These are phyloP conservation scores for Nephelium lappaceum DNA, from an alignment of 345 rosid genomes.

Conservation along the genomic window DNA sequence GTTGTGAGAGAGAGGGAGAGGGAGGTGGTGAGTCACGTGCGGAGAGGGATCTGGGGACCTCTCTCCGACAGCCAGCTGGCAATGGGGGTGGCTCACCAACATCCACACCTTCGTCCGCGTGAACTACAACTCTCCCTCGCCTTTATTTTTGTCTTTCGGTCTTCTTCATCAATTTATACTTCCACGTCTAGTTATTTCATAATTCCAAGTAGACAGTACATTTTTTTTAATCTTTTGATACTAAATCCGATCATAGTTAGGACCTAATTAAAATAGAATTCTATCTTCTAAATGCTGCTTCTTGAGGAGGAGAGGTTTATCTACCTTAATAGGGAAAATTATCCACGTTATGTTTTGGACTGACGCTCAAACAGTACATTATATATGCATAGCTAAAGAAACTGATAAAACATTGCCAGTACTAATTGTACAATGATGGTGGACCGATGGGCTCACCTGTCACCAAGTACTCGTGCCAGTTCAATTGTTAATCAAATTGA, in stretches of 20 bases:
- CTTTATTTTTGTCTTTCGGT: too few species aligned
- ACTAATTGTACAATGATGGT: constrained; percentile 4
- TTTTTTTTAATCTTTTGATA: too few species aligned
- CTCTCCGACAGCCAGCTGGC: constrained; percentile 62
- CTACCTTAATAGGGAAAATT: too few species aligned
- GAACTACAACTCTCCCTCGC: constrained; percentile 33
- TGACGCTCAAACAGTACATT: not conserved
- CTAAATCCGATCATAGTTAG: too few species aligned
- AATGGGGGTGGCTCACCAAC: constrained; percentile 47
- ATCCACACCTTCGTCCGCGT: constrained; percentile 45
- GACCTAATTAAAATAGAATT: too few species aligned
- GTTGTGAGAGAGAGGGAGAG: constrained; percentile 22
- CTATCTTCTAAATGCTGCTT: too few species aligned
- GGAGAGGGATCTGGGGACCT: constrained; percentile 44
- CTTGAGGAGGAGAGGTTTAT: too few species aligned
- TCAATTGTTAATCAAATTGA: not conserved
- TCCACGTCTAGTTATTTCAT: not conserved
- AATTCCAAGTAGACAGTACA: too few species aligned
- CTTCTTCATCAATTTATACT: not conserved
- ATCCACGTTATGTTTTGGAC: too few species aligned
- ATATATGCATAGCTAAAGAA: not conserved
- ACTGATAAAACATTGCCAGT: not conserved
- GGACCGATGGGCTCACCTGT: not conserved
- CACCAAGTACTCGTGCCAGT: not conserved
- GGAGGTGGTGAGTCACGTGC: constrained; percentile 63